These are phyloP conservation scores for Persicaria tinctoria DNA, from an alignment of 148 eudicot species.

Conservation along the genomic window DNA sequence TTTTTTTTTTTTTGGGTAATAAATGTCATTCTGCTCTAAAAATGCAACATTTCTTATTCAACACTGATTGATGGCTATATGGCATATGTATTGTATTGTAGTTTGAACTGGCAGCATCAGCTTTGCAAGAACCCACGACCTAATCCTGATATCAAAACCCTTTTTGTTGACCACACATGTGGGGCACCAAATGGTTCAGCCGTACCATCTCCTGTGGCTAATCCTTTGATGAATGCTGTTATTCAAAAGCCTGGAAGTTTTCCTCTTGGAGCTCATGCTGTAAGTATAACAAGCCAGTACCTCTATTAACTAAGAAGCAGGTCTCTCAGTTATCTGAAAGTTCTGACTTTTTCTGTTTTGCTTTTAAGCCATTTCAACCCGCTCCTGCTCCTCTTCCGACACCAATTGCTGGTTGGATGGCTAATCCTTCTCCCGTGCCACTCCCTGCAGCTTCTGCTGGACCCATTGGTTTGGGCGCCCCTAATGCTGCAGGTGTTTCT, in stretches of 20 bases:
- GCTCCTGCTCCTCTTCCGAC: constrained; percentile 56
- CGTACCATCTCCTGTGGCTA: constrained; percentile 78
- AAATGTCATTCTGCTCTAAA: neutral
- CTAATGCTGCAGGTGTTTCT: constrained; percentile 45
- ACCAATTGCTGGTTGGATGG: constrained; percentile 83
- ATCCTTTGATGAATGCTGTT: constrained; percentile 55
- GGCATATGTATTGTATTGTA: constrained; percentile 19
- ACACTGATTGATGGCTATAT: constrained; percentile 9
- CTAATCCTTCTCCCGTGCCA: constrained; percentile 71
- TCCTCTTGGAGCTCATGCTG: constrained; percentile 81
- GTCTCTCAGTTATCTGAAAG: neutral
- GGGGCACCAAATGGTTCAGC: constrained; percentile 87
- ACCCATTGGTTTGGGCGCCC: constrained; percentile 59
- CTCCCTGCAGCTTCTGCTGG: constrained; percentile 82
- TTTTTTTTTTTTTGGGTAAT: neutral
- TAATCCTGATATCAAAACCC: constrained; percentile 89
- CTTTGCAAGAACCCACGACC: constrained; percentile 87
- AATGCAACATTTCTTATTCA: neutral
- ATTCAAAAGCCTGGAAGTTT: constrained; percentile 73
- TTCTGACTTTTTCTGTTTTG: constrained; percentile 16
- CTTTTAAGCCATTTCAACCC: constrained; percentile 61
- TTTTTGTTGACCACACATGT: constrained; percentile 87
- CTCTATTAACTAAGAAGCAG: neutral
- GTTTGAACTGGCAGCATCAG: constrained; percentile 98
- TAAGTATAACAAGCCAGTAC: constrained; percentile 26